Conservation (phyloP, 106 monocot genomes). For the Phalaenopsis aphrodite region DNA sequence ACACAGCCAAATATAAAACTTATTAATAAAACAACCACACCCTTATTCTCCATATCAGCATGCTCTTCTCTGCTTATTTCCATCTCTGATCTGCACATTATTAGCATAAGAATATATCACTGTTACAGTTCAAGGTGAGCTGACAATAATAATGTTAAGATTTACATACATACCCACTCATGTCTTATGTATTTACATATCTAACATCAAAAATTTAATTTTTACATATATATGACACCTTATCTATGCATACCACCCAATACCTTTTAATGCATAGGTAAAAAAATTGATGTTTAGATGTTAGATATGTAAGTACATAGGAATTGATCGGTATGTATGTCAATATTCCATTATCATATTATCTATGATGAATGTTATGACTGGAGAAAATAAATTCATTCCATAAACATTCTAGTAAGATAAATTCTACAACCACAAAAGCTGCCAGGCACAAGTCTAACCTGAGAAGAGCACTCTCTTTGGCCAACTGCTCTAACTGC, state of each 20-base stretch:
- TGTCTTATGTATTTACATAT: too few species aligned
- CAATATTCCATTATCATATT: background rate
- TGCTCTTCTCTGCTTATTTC: slow-evolving; percentile 42
- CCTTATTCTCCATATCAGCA: slow-evolving; percentile 53
- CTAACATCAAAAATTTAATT: too few species aligned
- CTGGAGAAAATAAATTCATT: background rate
- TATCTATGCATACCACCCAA: too few species aligned
- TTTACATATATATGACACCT: too few species aligned
- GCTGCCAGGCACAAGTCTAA: slow-evolving; percentile 14
- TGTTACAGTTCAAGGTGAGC: too few species aligned
- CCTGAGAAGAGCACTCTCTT: slow-evolving; percentile 63
- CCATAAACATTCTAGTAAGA: background rate
- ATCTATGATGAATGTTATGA: background rate
- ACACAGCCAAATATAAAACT: slow-evolving; percentile 68
- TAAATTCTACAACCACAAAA: background rate
- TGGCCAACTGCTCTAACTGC: slow-evolving; percentile 39
- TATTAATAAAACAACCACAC: slow-evolving; percentile 52
- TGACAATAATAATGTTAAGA: background rate
- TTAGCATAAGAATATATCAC: background rate
- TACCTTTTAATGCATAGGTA: too few species aligned
- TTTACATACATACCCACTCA: too few species aligned
- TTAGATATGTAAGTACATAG: too few species aligned
- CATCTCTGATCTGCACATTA: slow-evolving; percentile 50
- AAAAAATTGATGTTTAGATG: too few species aligned
- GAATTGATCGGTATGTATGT: too few species aligned